These are phyloP conservation scores for Scutellaria barbata DNA, from an alignment of 257 asterid species.

Conservation along the genomic window DNA sequence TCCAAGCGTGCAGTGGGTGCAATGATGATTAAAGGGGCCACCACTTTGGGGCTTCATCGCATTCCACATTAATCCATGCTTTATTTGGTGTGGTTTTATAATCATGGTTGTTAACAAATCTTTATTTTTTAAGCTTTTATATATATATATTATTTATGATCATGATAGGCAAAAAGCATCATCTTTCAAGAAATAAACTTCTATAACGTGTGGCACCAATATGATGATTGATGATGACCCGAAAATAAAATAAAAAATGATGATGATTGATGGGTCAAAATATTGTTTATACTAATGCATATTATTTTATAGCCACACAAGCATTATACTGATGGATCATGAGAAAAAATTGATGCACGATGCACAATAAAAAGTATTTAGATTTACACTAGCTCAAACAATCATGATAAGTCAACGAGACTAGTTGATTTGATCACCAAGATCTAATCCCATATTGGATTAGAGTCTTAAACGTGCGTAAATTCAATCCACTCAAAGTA, in stretches of 20 bases:
- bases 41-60: conserved; percentile 37
- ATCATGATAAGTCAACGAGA: too few species aligned
- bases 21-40: conserved; percentile 51
- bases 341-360: too few species aligned
- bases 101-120: conserved; percentile 26
- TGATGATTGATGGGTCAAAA: conserved; percentile 18
- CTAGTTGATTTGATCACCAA: too few species aligned
- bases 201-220: conserved; percentile 1
- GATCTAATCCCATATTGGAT: too few species aligned
- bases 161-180: conserved; percentile 6
- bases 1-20: conserved; percentile 54
- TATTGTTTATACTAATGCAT: neutral
- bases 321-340: too few species aligned
- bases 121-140: too few species aligned
- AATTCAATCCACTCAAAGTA: too few species aligned
- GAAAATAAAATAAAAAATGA: neutral
- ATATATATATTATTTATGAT: neutral
- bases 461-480: too few species aligned
- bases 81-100: conserved; percentile 38
- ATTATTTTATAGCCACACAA: too few species aligned
- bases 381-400: too few species aligned
- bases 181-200: conserved; percentile 19
- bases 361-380: too few species aligned
- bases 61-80: conserved; percentile 33
- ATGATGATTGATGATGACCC: neutral